Base-by-base conservation (phyloP, 2,329 filamentous ascomycete genomes). In the Calonectria ilicicola region DNA sequence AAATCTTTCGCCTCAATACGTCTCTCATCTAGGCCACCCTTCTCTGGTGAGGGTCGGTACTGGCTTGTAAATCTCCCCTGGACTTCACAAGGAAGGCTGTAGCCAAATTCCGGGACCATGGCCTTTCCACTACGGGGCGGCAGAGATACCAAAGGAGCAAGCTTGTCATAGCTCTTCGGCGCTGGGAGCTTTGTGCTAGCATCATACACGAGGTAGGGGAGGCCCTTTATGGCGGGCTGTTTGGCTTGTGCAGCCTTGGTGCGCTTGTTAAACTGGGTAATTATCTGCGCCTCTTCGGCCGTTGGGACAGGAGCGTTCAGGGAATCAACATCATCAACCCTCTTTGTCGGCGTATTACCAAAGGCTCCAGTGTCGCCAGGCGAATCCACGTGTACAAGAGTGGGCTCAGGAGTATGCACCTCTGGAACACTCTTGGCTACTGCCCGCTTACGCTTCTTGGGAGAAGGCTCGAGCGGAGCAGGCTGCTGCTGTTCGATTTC, bases 131-230 rank as follows among this genome's bases (percentile, higher is more conserved):
- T 86, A 47, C 81, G 82, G 17, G 85, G 78, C 9, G 86, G 84
- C 23, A 85, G 72, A 8, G 86, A 85, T 19, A 87, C 84, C 29
- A 87, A 77, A 7, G 86, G 86, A 1, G 84, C 81, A 42, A 87
- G 79, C 72, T 87, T 86, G 56, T 87, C 86, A 67, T 86, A 86
- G 67, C 84, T 86, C 74, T 87, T 87, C 6, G 85, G 84, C 0
- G 82, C 83, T 74, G 85, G 82, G 58, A 87, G 79, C 72, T 85
- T 86, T n/a, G 83, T 78, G n/a, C 79, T 83, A 2, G 82, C 84
- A 26, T 83, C 81, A 38, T 81, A 84, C 2, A 83, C 78, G 6
- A 87, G 78, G 73, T 84, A 79, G 1, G 84, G 82, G 3, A 86
- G 80, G 3, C 85, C 86, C 40, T 82, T 83, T 35, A 86, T 82